These are phyloP conservation scores for Salicornia ramosissima DNA, from an alignment of 148 eudicot genomes.

Conservation along the genomic window DNA sequence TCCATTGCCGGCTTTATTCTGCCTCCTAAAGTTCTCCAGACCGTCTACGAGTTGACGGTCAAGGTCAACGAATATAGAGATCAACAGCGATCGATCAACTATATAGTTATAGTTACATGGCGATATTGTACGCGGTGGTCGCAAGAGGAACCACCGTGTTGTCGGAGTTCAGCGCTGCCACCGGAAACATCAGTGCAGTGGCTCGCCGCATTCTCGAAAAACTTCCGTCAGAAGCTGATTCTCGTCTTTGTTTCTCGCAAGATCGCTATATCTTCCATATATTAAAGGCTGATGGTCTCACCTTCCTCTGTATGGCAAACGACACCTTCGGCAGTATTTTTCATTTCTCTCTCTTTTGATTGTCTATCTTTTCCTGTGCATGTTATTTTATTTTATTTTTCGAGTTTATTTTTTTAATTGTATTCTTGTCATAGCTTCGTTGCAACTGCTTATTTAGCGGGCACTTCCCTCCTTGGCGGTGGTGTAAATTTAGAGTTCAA, in stretches of 20 bases:
- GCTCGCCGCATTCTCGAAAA: conserved; percentile 89
- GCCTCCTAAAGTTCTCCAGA: no score
- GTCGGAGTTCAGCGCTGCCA: conserved; percentile 89
- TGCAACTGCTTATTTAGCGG: no score
- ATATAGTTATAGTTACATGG: no score
- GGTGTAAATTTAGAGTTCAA: no score
- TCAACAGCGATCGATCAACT: no score
- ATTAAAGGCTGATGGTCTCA: conserved; percentile 61
- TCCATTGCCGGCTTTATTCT: no score
- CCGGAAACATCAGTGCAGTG: conserved; percentile 80
- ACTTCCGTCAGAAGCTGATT: conserved; percentile 53
- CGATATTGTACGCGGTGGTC: conserved; percentile 84
- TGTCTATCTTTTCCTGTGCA: no score
- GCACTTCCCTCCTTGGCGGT: no score
- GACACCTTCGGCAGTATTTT: conserved; percentile 82
- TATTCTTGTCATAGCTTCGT: no score
- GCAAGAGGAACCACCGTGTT: conserved; percentile 87
- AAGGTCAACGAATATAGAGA: no score
- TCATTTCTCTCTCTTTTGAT: conserved; percentile 3
- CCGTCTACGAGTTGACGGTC: no score
- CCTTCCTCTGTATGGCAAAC: conserved; percentile 92
- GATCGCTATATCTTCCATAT: conserved; percentile 92
- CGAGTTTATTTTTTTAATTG: not conserved
- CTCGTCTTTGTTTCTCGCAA: conserved; percentile 84
- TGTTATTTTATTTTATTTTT: not conserved